Evolutionary conservation across 257 asterid genomes (phyloP).

Genomic region (Nicotiana knightiana): DNA sequence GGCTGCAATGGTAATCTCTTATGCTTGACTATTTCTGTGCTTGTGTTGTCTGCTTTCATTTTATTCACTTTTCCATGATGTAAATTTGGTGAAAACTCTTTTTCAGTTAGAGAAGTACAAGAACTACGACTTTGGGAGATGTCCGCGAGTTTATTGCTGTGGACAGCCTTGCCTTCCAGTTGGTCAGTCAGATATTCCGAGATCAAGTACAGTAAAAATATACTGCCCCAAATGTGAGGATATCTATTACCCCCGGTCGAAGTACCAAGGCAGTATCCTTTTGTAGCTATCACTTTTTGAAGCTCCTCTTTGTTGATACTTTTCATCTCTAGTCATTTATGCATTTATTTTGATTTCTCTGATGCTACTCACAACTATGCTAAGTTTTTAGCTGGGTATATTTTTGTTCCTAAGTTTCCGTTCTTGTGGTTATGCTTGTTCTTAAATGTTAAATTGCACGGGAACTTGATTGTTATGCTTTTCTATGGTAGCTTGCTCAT

Average conservation of each 20-base stretch:
- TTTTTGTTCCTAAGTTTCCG: not conserved
- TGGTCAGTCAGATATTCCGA: constrained; percentile 93
- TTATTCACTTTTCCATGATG: not conserved
- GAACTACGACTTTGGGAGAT: constrained; percentile 90
- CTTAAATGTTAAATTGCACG: not conserved
- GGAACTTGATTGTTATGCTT: not conserved
- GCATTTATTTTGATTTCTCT: constrained; percentile 9
- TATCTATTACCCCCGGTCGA: constrained; percentile 90
- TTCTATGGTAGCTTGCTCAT: not conserved
- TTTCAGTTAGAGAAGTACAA: constrained; percentile 89
- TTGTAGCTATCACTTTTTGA: constrained; percentile 1
- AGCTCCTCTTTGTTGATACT: not conserved
- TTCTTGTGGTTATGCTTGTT: not conserved
- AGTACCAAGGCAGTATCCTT: constrained; percentile 99
- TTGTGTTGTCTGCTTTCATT: constrained; percentile 5
- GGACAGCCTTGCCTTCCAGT: constrained; percentile 99
- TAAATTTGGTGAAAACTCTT: not conserved
- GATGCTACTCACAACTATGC: not conserved
- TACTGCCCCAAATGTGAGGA: constrained; percentile 96
- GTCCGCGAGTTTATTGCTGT: constrained; percentile 92
- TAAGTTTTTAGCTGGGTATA: not conserved
- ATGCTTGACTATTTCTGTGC: constrained; percentile 6
- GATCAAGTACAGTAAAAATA: constrained; percentile 84
- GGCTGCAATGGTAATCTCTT: constrained; percentile 81
- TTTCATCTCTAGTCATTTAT: constrained; percentile 7